A percentile compares a stretch with the other conserved stretches of the same genome.
Evolutionary conservation across 345 rosid species (phyloP).

Genomic region (Ailanthus altissimus): DNA sequence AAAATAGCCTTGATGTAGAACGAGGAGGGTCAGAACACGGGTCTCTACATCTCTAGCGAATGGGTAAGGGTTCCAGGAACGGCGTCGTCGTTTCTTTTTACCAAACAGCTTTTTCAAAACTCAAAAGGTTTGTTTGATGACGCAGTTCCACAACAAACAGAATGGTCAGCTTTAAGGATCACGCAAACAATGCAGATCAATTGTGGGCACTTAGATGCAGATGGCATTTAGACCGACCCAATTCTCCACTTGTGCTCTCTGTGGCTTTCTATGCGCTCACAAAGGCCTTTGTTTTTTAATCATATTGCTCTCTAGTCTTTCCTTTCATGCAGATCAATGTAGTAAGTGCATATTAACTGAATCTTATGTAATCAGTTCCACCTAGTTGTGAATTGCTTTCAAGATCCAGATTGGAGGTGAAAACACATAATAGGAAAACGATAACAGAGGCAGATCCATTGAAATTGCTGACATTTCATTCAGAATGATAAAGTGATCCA

Average conservation of each 20-base stretch:
- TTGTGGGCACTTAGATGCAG: constrained; percentile 53
- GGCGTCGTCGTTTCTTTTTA: neutral
- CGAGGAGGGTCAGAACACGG: constrained; percentile 85
- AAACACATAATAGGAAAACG: neutral
- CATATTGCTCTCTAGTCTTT: too few relatives aligned
- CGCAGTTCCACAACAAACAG: constrained; percentile 65
- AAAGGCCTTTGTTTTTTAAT: too few relatives aligned
- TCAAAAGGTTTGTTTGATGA: neutral
- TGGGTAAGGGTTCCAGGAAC: constrained; percentile 45
- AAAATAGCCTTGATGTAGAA: constrained; percentile 94
- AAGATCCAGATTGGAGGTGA: constrained; percentile 2
- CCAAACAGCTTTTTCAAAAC: neutral
- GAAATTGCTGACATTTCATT: constrained; percentile 13
- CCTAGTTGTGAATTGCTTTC: constrained; percentile 1
- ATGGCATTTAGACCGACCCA: constrained; percentile 51
- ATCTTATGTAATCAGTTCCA: neutral
- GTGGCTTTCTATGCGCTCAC: constrained; percentile 57
- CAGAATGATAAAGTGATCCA: constrained; percentile 9
- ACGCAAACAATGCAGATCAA: constrained; percentile 60
- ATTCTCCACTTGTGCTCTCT: constrained; percentile 52
- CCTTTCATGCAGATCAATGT: too few relatives aligned
- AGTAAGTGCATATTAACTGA: too few relatives aligned
- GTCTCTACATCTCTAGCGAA: constrained; percentile 90
- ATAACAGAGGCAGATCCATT: neutral
- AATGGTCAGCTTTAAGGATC: constrained; percentile 60